Evolutionary conservation across 441 rosid species (phyloP).

Genomic region (Bruguiera hainesii): DNA sequence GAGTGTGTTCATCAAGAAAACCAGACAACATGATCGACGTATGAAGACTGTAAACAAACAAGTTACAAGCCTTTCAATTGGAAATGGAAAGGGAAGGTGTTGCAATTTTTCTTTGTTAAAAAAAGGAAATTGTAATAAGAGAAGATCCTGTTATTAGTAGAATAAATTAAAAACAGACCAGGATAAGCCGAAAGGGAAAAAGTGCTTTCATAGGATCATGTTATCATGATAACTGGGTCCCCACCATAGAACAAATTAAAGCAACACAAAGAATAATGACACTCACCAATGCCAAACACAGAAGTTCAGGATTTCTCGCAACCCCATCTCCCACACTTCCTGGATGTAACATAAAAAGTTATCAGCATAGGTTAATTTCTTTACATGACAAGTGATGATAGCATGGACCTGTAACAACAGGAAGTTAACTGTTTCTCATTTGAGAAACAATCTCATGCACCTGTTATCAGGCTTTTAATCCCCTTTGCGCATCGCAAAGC

Average conservation of each 20-base stretch:
- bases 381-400: not conserved
- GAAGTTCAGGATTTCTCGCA: conserved; percentile 75
- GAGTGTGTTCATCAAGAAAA: too few species aligned
- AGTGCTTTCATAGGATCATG: too few species aligned
- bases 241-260: conserved; percentile 71
- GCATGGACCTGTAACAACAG: conserved; percentile 63
- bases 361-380: conserved; percentile 2
- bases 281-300: conserved; percentile 54
- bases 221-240: conserved; percentile 37
- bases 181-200: too few species aligned
- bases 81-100: too few species aligned
- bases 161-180: too few species aligned
- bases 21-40: too few species aligned
- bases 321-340: conserved; percentile 81
- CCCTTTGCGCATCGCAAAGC: conserved; percentile 1
- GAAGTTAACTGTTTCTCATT: conserved; percentile 45
- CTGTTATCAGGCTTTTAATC: conserved; percentile 19
- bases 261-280: conserved; percentile 81
- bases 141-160: too few species aligned
- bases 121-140: too few species aligned
- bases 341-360: conserved; percentile 32
- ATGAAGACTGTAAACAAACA: too few species aligned
- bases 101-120: too few species aligned
- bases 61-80: too few species aligned
- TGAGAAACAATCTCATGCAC: conserved; percentile 25